Evolutionary conservation across 1,139 yeast species (phyloP).

Genomic region (Eremothecium coryli): DNA sequence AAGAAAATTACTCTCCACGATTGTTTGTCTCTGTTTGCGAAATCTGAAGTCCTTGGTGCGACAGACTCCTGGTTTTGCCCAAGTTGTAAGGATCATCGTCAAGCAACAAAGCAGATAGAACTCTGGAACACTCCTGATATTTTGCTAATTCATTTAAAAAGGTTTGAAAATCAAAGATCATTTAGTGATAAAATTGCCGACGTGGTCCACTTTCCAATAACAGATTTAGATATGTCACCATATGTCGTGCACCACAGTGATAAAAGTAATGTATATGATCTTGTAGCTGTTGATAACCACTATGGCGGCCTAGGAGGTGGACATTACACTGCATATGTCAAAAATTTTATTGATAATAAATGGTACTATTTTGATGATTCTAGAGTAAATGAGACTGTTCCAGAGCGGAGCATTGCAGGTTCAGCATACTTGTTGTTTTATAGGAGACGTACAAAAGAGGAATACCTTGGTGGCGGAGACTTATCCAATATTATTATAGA

Average conservation of each 20-base stretch:
- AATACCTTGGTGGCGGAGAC: slow-evolving; percentile 26
- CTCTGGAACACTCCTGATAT: slow-evolving; percentile 90
- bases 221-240: slow-evolving; percentile 62
- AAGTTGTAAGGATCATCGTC: slow-evolving; percentile 74
- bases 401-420: slow-evolving; percentile 57
- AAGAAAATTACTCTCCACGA: slow-evolving; percentile 58
- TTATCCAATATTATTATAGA: slow-evolving; percentile 28
- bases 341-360: slow-evolving; percentile 61
- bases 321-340: slow-evolving; percentile 86
- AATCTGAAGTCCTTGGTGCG: slow-evolving; percentile 77
- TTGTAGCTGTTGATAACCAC: slow-evolving; percentile 90
- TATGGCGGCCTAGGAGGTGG: slow-evolving; percentile 97
- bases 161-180: slow-evolving; percentile 79
- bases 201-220: slow-evolving; percentile 79
- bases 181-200: slow-evolving; percentile 86
- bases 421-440: slow-evolving; percentile 88
- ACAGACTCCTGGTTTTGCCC: slow-evolving; percentile 96
- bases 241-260: slow-evolving; percentile 40
- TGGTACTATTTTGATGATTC: slow-evolving; percentile 95
- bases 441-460: slow-evolving; percentile 39
- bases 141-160: slow-evolving; percentile 76
- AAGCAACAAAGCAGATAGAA: slow-evolving; percentile 85
- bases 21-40: slow-evolving; percentile 67
- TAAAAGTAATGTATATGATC: slow-evolving; percentile 51
- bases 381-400: slow-evolving; percentile 52